Evolutionary conservation across 441 rosid genomes (phyloP).

Genomic region (Mallotus japonicus): DNA sequence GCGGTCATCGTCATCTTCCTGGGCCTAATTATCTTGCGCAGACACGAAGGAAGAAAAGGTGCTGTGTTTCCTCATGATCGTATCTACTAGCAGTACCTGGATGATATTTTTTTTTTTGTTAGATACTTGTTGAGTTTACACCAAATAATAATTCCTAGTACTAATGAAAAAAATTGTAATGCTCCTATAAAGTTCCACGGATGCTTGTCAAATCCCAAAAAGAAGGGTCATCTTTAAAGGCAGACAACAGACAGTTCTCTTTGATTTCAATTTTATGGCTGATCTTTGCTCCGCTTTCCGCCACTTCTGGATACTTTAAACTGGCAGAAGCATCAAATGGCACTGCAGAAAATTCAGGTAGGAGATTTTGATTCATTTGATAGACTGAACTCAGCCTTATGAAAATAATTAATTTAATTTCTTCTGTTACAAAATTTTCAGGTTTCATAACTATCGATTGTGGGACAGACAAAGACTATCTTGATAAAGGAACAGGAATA

Average conservation of each 20-base stretch:
- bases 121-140: not conserved
- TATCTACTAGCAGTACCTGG: no score
- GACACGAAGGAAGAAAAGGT: conserved; percentile 33
- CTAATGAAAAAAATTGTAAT: conserved; percentile 1
- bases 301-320: no score
- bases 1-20: conserved; percentile 29
- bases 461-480: not conserved
- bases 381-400: no score
- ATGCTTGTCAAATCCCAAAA: conserved; percentile 1
- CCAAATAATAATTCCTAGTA: not conserved
- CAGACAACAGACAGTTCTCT: conserved; percentile 26
- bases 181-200: conserved; percentile 9
- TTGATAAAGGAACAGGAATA: not conserved
- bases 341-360: no score
- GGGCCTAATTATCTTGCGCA: conserved; percentile 31
- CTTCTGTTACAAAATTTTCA: not conserved
- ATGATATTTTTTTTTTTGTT: no score
- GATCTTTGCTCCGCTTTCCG: no score
- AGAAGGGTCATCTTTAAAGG: conserved; percentile 21
- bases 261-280: no score
- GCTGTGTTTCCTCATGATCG: no score
- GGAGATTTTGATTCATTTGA: no score
- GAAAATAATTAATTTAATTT: no score
- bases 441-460: not conserved
- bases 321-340: no score